These are phyloP conservation scores for Blastobotrys muscicola DNA, from an alignment of 805 yeast genomes.

Conservation along the genomic window DNA sequence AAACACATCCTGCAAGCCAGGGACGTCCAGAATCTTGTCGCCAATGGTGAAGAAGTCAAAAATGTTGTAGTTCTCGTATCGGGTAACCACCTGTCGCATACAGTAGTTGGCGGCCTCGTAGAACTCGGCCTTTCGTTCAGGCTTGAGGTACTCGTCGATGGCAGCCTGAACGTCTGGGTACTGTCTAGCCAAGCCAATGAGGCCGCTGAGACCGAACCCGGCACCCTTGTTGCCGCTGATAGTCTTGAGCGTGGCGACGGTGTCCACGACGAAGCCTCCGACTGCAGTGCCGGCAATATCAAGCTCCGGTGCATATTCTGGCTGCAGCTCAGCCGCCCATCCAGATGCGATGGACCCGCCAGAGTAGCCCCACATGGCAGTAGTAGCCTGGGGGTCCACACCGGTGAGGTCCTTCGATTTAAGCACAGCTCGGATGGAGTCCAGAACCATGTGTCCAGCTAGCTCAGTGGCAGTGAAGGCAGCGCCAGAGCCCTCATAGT, in stretches of 20 bases:
- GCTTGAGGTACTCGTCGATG: constrained; percentile 4
- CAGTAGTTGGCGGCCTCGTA: constrained; percentile 13
- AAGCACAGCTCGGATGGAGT: constrained; percentile 19
- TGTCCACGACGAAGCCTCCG: constrained; percentile 18
- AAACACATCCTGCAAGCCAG: constrained; percentile 10
- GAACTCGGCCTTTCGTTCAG: constrained; percentile 1
- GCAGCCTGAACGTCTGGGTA: constrained; percentile 18
- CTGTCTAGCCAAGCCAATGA: constrained; percentile 21
- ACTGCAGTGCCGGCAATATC: constrained; percentile 21
- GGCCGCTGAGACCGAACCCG: constrained; percentile 19
- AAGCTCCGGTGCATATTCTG: constrained; percentile 19
- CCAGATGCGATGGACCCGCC: constrained; percentile 73
- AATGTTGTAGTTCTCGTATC: constrained; percentile 10
- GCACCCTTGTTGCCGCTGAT: constrained; percentile 15
- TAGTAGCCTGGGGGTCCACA: constrained; percentile 27
- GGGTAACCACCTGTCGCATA: background rate
- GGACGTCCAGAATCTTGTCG: constrained; percentile 10
- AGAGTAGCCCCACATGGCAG: constrained; percentile 78
- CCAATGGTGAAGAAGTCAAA: constrained; percentile 14
- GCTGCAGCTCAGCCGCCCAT: constrained; percentile 22
- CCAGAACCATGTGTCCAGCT: constrained; percentile 20
- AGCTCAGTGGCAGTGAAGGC: constrained; percentile 21
- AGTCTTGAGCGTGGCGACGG: no score
- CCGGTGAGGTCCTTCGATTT: constrained; percentile 22
- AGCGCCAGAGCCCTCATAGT: constrained; percentile 24